Conservation (phyloP, 1,139 yeast genomes). For the Yamadazyma atmosphaerica region DNA sequence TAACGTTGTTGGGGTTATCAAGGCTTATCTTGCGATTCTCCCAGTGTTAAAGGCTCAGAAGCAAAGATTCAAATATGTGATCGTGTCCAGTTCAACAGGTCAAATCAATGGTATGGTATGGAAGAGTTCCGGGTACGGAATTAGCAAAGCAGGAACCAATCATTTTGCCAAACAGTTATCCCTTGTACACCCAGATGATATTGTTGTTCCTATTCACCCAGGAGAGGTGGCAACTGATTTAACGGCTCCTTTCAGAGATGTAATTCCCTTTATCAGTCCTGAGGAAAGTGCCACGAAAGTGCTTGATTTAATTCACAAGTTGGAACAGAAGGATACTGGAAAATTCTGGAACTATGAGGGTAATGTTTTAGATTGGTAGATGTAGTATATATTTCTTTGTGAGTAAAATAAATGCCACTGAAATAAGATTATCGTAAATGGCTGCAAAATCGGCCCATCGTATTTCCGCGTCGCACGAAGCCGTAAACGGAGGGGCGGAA, state of each 20-base stretch:
- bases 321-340: constrained; percentile 4
- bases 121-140: constrained; percentile 23
- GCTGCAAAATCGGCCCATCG: too few species aligned
- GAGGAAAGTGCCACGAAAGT: constrained; percentile 2
- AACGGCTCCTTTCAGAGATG: constrained; percentile 7
- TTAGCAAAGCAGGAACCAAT: constrained; percentile 32
- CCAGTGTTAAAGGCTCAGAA: not conserved
- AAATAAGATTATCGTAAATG: too few species aligned
- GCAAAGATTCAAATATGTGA: not conserved
- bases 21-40: not conserved
- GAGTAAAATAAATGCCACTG: too few species aligned
- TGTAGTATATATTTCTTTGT: too few species aligned
- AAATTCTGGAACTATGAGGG: constrained; percentile 2
- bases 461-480: too few species aligned
- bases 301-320: not conserved
- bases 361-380: too few species aligned
- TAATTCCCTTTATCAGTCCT: not conserved
- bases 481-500: too few species aligned
- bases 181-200: constrained; percentile 36
- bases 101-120: not conserved
- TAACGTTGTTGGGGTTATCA: not conserved
- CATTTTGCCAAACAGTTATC: constrained; percentile 9
- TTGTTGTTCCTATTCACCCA: constrained; percentile 23
- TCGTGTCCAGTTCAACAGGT: constrained; percentile 4
- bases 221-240: constrained; percentile 32